Evolutionary conservation across 805 yeast species (phyloP), one percentile per base, ranked within the genome.

Genomic region (Candida ficus): DNA sequence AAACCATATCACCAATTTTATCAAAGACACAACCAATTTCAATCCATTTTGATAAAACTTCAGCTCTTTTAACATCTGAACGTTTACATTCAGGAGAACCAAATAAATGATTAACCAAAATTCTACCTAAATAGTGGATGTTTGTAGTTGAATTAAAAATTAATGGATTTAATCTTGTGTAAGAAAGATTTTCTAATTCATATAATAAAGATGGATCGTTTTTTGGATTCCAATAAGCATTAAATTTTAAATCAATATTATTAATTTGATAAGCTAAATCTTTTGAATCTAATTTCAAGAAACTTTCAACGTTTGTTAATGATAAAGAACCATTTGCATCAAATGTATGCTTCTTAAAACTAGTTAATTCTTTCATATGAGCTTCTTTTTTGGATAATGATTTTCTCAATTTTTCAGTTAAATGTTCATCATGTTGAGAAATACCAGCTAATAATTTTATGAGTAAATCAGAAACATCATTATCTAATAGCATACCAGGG

Each of bases 1-100:
- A 81, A 0, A 89, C 90, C 90, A 88, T 87, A 57, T 91, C 95
- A 37, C 98, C 98, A 23, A 76, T 66, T 44, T 75, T 76, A 53
- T 87, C 93, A 46, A 91, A 75, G 21, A 69, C 65, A 47, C 83
- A 77, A 4, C 96, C 98, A 33, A 91, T 67, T 45, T 79, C 78
- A 32, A 90, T 83, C 98, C 98, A 91, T 56, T 78, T 82, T 35
- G 79, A 78, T 28, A 91, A 59, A 4, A 89, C 54, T 31, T 73
- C 62, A 1, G 95, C 95, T 43, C 93, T 71, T 23, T 60, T 57
- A 43, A 43, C 34, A 46, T 67, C 75, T 11, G 64, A 47, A 16
- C 51, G 46, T 7, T 53, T 52, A 3, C 64, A 56, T 19, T 51
- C 58, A 14, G 48, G 50, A 46, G 77, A 80, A 23, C 71, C 64